Percentiles rank a stretch among this genome's conserved stretches.
Conservation (phyloP, 2,329 filamentous ascomycete genomes). For the Trichoderma koningii region DNA sequence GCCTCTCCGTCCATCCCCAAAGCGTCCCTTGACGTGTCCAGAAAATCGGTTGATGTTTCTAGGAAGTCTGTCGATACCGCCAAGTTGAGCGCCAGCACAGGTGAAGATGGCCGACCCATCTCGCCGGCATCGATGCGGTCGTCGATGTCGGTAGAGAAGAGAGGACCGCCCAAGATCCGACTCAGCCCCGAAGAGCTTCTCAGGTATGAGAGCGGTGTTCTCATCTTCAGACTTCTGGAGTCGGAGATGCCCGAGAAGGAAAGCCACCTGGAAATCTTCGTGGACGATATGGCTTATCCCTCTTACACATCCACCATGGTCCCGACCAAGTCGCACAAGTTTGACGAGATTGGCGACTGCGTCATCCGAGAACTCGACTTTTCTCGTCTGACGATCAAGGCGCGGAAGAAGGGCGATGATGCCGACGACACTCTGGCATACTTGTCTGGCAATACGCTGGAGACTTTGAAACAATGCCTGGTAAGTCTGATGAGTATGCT, state of each 20-base stretch:
- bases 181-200: constrained; percentile 78
- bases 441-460: constrained; percentile 79
- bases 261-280: constrained; percentile 80
- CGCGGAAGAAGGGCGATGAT: constrained; percentile 78
- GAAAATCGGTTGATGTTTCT: constrained; percentile 14
- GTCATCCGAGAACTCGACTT: constrained; percentile 98
- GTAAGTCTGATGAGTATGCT: constrained; percentile 50
- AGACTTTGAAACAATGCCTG: constrained; percentile 84
- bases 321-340: constrained; percentile 66
- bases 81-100: constrained; percentile 41
- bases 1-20: constrained; percentile 22
- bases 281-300: constrained; percentile 93
- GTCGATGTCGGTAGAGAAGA: constrained; percentile 49
- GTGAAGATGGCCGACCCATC: constrained; percentile 32
- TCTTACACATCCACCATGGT: constrained; percentile 82
- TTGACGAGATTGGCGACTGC: constrained; percentile 93
- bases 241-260: constrained; percentile 77
- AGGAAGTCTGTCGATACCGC: constrained; percentile 17
- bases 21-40: constrained; percentile 14
- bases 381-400: constrained; percentile 84
- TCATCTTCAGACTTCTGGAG: constrained; percentile 93
- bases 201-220: constrained; percentile 84
- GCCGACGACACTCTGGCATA: constrained; percentile 78
- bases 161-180: constrained; percentile 71
- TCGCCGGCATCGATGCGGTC: constrained; percentile 44